Evolutionary conservation across 345 rosid genomes (phyloP).

Genomic region (Eucalyptus pumila): DNA sequence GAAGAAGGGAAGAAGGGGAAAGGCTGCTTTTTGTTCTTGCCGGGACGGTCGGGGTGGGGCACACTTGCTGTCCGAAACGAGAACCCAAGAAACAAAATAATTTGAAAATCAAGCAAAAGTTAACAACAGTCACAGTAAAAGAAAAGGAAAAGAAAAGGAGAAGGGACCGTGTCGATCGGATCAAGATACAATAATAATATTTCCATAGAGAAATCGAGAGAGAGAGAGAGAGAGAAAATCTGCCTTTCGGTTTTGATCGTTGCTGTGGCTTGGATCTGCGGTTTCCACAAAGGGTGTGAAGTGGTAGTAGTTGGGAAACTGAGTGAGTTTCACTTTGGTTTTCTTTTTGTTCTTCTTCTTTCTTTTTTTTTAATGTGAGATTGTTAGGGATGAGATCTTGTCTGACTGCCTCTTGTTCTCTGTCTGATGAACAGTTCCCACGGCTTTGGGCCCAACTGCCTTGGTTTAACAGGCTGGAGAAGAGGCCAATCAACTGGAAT

Average conservation of each 20-base stretch:
- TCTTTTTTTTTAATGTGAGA: not conserved
- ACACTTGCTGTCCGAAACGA: not conserved
- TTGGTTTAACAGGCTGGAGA: not conserved
- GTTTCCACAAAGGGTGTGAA: not conserved
- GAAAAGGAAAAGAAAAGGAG: not conserved
- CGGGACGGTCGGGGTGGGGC: not conserved
- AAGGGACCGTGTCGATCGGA: not conserved
- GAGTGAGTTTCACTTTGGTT: not conserved
- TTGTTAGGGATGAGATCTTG: not conserved
- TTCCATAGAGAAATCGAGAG: not conserved
- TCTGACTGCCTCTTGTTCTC: not conserved
- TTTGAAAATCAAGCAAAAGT: not conserved
- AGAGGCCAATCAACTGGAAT: not conserved
- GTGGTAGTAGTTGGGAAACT: not conserved
- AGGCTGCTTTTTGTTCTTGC: conserved; percentile 13
- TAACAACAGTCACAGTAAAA: not conserved
- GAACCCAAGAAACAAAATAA: not conserved
- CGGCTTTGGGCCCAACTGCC: not conserved
- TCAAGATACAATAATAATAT: not conserved
- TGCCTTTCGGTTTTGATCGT: not conserved
- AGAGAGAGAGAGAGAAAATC: not conserved
- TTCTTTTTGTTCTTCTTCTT: accelerated
- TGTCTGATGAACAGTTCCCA: not conserved
- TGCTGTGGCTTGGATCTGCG: not conserved
- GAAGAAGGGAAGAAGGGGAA: not conserved